A percentile compares a stretch with the other conserved stretches of the same genome.
phyloP scores from a whole-genome alignment of 306 rosid species.

The Prunus mongolica region DNA sequence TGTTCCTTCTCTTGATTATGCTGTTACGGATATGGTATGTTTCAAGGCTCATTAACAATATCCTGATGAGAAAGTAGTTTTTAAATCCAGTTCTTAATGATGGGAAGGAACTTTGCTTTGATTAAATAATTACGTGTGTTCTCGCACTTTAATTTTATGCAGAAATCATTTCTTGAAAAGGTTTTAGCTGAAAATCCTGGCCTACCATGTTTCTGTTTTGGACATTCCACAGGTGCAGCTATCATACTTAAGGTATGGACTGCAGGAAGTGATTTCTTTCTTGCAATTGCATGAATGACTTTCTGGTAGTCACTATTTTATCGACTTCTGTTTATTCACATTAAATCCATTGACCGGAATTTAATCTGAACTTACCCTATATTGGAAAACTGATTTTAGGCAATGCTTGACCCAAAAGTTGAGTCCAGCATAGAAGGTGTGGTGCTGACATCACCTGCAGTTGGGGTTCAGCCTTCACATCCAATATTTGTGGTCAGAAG shows the following conservation, averaged over 20 bases:
- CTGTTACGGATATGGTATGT: constrained; percentile 80
- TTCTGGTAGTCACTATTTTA: neutral
- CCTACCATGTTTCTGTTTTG: constrained; percentile 78
- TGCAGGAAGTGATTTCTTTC: neutral
- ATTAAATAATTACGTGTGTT: neutral
- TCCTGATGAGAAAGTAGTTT: neutral
- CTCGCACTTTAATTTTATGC: constrained; percentile 15
- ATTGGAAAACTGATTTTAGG: constrained; percentile 35
- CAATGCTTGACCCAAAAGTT: constrained; percentile 69
- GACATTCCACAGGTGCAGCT: constrained; percentile 95
- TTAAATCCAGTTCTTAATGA: neutral
- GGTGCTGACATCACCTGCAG: constrained; percentile 84
- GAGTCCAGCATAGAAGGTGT: constrained; percentile 62
- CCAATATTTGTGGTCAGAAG: constrained; percentile 63
- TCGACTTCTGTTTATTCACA: neutral
- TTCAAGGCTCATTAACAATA: neutral
- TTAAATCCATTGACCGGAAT: neutral
- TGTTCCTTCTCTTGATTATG: constrained; percentile 89
- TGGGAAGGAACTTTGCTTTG: neutral
- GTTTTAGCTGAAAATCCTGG: constrained; percentile 64
- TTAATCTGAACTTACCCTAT: neutral
- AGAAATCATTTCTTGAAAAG: constrained; percentile 77
- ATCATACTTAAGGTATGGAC: constrained; percentile 69
- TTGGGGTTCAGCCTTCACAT: constrained; percentile 81
- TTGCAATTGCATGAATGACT: constrained; percentile 5